Conservation (phyloP, 345 rosid species). For the Eucalyptus caleyi region DNA sequence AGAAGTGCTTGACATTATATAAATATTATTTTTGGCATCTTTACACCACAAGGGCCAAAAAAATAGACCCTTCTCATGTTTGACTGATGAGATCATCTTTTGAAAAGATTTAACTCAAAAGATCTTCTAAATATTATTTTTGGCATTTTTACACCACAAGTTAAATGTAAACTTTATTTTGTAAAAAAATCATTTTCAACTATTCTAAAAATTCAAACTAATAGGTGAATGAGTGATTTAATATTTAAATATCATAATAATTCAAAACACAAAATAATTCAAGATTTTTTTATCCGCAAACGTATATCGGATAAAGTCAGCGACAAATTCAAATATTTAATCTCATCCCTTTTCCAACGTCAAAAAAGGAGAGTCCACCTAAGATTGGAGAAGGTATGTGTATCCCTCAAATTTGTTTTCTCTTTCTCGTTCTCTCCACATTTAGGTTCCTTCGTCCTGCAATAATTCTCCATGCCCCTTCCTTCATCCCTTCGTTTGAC, state of each 20-base stretch:
- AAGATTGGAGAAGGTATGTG: background rate
- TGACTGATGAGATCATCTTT: no score
- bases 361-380: accelerated
- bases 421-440: background rate
- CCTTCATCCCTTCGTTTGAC: background rate
- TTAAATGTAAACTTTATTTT: no score
- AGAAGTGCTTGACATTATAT: background rate
- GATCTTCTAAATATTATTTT: no score
- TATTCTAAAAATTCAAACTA: background rate
- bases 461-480: background rate
- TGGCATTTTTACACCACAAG: no score
- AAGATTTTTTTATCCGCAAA: background rate
- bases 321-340: background rate
- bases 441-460: background rate
- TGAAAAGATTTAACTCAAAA: no score
- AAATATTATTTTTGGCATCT: background rate
- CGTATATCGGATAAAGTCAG: background rate
- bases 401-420: background rate
- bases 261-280: background rate
- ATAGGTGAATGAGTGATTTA: no score
- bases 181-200: background rate
- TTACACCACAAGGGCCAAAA: no score
- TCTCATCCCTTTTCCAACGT: background rate
- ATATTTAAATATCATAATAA: background rate
- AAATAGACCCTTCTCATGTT: no score